Percentiles rank a stretch among this genome's conserved stretches.
These are phyloP conservation scores for Kwoniella sp. DNA, from an alignment of 768 basidiomycete species.

Conservation along the genomic window DNA sequence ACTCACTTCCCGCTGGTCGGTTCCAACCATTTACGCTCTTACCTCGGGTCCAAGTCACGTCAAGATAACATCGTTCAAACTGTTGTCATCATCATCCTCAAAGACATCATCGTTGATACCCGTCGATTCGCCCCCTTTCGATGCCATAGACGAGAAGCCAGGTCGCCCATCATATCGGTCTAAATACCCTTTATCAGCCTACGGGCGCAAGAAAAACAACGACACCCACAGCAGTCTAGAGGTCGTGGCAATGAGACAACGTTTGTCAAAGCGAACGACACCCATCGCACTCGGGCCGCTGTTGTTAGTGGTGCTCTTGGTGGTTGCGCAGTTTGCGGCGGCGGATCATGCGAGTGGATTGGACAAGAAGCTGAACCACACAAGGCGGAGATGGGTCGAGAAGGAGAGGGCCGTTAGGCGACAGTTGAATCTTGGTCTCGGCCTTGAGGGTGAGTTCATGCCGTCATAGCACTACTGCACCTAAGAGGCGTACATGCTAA, in stretches of 20 bases:
- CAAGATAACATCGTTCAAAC: not conserved
- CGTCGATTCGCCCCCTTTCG: not conserved
- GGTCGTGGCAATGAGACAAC: not conserved
- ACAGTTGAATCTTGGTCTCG: slow-evolving; percentile 1
- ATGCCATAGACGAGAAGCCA: not conserved
- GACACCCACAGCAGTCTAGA: not conserved
- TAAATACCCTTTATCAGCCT: not conserved
- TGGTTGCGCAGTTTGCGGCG: not conserved
- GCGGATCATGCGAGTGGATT: not conserved
- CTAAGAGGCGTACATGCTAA: not conserved
- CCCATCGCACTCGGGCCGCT: not conserved
- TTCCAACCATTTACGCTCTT: not conserved
- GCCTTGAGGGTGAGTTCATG: not conserved
- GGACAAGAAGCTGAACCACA: slow-evolving; percentile 1
- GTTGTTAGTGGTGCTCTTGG: not conserved
- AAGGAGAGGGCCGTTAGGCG: not conserved
- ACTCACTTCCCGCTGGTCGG: not conserved
- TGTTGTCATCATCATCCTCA: not conserved
- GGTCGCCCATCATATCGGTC: slow-evolving; percentile 1
- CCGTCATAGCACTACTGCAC: not conserved
- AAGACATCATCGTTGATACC: not conserved
- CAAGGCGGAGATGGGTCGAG: not conserved
- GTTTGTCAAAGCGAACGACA: not conserved
- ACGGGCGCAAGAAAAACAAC: not conserved
- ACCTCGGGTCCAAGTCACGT: not conserved